These are phyloP conservation scores for Plasmodium adleri DNA, from an alignment of 169 alveolate genomes.

Conservation along the genomic window DNA sequence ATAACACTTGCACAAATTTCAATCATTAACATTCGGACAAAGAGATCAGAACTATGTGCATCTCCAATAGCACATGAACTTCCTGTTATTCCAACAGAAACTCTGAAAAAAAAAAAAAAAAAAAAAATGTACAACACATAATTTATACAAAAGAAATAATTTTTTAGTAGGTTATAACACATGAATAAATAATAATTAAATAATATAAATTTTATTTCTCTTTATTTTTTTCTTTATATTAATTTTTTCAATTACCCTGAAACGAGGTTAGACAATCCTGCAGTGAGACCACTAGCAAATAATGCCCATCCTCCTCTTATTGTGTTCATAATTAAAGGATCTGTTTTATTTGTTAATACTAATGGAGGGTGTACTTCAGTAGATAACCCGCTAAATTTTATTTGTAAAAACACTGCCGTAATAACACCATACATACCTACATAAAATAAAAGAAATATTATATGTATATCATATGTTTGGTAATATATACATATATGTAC, in stretches of 20 bases:
- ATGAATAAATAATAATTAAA: too few relatives aligned
- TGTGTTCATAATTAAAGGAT: constrained; percentile 75
- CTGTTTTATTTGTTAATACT: constrained; percentile 71
- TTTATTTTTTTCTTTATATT: constrained; percentile 12
- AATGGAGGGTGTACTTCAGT: constrained; percentile 84
- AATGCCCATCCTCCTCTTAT: constrained; percentile 95
- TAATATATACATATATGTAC: not conserved
- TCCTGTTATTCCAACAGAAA: constrained; percentile 99
- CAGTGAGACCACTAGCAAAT: constrained; percentile 98
- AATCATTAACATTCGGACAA: constrained; percentile 97
- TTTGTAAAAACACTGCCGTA: constrained; percentile 82
- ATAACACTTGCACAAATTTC: constrained; percentile 99
- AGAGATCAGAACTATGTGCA: constrained; percentile 99
- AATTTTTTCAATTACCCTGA: constrained; percentile 92
- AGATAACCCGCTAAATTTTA: constrained; percentile 74
- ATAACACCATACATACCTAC: constrained; percentile 85
- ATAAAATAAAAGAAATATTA: not conserved
- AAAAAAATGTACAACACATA: not conserved
- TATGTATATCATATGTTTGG: not conserved
- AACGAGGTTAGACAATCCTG: constrained; percentile 98
- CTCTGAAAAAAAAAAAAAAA: constrained; percentile 73
- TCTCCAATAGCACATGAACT: constrained; percentile 99
- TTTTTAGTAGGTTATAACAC: too few relatives aligned
- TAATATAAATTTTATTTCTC: not conserved
- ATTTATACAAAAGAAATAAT: not conserved